Evolutionary conservation across 2,329 filamentous ascomycete species (phyloP), one percentile per base, ranked within the genome.

Genomic region (Calonectria pauciramosa): DNA sequence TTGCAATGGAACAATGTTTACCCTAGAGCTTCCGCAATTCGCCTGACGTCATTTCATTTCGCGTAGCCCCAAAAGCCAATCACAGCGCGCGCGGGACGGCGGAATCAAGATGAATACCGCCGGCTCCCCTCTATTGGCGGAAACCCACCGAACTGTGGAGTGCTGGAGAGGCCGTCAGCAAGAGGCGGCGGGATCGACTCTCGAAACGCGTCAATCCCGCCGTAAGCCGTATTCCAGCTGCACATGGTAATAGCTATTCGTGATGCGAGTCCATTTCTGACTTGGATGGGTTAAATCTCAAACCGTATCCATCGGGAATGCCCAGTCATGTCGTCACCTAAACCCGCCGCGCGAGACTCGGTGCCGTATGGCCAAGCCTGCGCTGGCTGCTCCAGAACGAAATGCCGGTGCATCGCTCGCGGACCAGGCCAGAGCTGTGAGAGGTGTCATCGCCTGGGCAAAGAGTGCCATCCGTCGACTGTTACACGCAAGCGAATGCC

Each of bases 301-400:
- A 18, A 28, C 13, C 26, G 26, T 23, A 23, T 41, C 23, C 56
- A 20, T 70, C 44, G 23, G 13, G 30, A 51, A 23, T n/a, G 32
- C 68, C 36, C 30, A 49, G 16, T 49, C 18, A 74, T 74, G 72
- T 38, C 68, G 23, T 66, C 72, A 47, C 41, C 49, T 16, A 30
- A 71, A 70, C 18, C 71, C 64, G 51, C 68, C 68, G 63, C 52
- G 20, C 74, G 70, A 18, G 59, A 76, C 47, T 81, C 84, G 4
- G 84, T 82, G 2, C 83, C 84, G 14, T 86, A 87, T 73, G 86
- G 86, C 44, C 83, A 85, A 28, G 85, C 86, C 23, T 87, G 86
- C 70, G 77, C 80, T 51, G 85, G 84, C 64, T 88, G 86, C 76
- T 83, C 84, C 70, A 85, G 83, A 65, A 85, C 86, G 41, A 88